Evolutionary conservation across 306 rosid genomes (phyloP).

Genomic region (Casuarina glauca): DNA sequence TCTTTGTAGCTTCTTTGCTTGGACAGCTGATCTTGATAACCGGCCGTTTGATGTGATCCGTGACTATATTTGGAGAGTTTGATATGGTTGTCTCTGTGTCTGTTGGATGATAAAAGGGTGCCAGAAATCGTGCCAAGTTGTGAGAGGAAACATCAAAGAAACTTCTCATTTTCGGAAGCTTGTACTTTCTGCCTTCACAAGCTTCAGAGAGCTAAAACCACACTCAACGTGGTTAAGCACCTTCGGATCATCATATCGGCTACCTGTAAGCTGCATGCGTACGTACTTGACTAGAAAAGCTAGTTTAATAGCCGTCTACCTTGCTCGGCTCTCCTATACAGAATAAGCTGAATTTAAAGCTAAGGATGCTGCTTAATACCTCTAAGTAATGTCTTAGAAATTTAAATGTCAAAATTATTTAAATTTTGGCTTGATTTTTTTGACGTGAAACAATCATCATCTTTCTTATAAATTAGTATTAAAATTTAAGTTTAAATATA

Average conservation of each 20-base stretch:
- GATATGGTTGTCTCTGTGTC: conserved; percentile 3
- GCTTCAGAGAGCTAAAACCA: conserved; percentile 1
- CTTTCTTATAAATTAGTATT: too few relatives aligned
- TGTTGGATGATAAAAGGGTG: not conserved
- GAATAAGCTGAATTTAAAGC: not conserved
- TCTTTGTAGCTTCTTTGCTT: conserved; percentile 3
- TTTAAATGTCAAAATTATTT: too few relatives aligned
- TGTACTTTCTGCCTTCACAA: conserved; percentile 23
- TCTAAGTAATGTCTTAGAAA: too few relatives aligned
- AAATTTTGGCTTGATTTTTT: too few relatives aligned
- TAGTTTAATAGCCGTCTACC: not conserved
- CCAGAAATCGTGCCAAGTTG: not conserved
- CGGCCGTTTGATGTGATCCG: not conserved
- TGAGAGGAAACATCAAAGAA: conserved; percentile 55
- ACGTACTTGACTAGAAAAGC: not conserved
- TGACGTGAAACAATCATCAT: too few relatives aligned
- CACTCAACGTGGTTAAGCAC: not conserved
- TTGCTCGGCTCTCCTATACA: not conserved
- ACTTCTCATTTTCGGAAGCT: conserved; percentile 41
- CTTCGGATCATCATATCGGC: not conserved
- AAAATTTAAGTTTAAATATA: too few relatives aligned
- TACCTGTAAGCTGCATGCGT: not conserved
- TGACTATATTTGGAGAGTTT: not conserved
- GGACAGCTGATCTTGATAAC: not conserved
- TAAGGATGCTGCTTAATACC: not conserved